Conservation (phyloP, 202 grass and related monocot genomes). For the Alloteropsis angusta region DNA sequence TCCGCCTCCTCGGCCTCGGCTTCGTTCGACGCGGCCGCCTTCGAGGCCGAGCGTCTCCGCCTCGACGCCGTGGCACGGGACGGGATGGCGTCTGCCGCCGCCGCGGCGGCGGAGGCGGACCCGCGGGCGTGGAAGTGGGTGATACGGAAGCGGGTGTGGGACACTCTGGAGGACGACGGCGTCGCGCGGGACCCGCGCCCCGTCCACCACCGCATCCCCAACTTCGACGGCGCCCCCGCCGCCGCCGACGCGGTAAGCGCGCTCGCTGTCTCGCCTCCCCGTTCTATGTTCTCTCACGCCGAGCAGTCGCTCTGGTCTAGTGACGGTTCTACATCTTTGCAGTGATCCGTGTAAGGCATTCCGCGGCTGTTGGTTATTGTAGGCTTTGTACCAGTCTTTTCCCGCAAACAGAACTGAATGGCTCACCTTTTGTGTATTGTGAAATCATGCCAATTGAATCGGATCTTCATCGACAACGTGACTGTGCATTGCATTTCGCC, state of each 20-base stretch:
- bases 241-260: slow-evolving; percentile 50
- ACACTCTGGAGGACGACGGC: slow-evolving; percentile 60
- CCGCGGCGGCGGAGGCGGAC: slow-evolving; percentile 3
- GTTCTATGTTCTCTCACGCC: background rate
- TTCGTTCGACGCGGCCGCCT: slow-evolving; percentile 55
- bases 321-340: background rate
- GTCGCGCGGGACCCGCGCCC: slow-evolving; percentile 67
- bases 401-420: background rate
- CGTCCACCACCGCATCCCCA: slow-evolving; percentile 93
- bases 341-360: background rate
- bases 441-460: background rate
- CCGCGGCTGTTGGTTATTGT: background rate
- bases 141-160: slow-evolving; percentile 70
- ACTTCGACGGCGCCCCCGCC: slow-evolving; percentile 54
- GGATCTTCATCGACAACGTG: background rate
- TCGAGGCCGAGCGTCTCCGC: slow-evolving; percentile 65
- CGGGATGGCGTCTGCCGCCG: slow-evolving; percentile 27
- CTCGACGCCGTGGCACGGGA: slow-evolving; percentile 50
- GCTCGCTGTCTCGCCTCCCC: background rate
- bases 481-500: background rate
- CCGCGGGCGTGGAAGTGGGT: slow-evolving; percentile 76
- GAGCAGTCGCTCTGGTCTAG: background rate
- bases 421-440: background rate
- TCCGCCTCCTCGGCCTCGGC: slow-evolving; percentile 11
- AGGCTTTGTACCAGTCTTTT: background rate